Evolutionary conservation across 306 rosid species (phyloP).

Genomic region (Notholithocarpus densiflorus): DNA sequence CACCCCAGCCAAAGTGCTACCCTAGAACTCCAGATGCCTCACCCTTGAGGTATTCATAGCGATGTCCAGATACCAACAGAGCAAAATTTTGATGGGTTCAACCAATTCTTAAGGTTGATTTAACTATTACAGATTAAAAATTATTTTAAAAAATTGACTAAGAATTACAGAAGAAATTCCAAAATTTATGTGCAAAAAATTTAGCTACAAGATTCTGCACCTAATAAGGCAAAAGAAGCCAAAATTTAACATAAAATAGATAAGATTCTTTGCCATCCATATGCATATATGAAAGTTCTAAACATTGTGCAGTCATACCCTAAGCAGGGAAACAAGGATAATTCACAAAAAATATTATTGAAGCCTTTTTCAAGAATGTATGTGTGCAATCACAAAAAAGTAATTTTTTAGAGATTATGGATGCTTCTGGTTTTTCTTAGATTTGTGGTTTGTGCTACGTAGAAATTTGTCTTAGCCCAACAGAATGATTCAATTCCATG

Average conservation of each 20-base stretch:
- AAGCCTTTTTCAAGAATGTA: background rate
- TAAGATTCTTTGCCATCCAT: background rate
- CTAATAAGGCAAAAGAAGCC: background rate
- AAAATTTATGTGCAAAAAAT: background rate
- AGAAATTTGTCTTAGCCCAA: background rate
- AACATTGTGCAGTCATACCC: background rate
- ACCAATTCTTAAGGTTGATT: background rate
- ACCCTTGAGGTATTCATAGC: background rate
- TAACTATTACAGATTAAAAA: background rate
- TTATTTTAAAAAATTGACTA: background rate
- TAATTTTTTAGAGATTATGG: background rate
- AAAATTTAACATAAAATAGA: background rate
- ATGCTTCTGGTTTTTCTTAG: background rate
- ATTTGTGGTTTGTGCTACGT: background rate
- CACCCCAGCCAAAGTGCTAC: background rate
- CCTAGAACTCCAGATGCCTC: background rate
- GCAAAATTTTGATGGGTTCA: background rate
- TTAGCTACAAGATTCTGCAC: background rate
- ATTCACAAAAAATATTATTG: background rate
- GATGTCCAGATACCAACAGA: background rate
- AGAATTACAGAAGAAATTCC: background rate
- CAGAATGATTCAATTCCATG: background rate
- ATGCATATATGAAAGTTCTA: background rate
- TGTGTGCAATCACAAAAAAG: background rate
- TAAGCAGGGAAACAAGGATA: background rate